Base-by-base conservation (phyloP, 208 protist genomes). In the Trypanosoma caninum region DNA sequence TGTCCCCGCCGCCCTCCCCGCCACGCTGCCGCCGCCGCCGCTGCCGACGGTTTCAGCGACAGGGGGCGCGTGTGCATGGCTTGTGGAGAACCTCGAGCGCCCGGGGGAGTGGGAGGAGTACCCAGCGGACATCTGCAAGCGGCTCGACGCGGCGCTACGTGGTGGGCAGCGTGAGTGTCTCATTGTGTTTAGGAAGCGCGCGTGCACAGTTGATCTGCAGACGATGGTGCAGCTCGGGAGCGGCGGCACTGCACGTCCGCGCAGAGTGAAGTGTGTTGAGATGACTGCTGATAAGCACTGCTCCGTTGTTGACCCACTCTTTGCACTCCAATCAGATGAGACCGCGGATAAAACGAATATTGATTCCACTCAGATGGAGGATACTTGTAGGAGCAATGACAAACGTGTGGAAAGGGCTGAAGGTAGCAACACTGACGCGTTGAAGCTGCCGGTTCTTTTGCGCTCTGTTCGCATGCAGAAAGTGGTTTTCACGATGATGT, bases 91-190 rank as follows among this genome's bases (percentile, higher is more conserved):
- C 41, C 41, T 83, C 10, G 73, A 84, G 41, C 48, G 53, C 1
- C 71, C 75, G 1, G 83, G 76, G 18, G 69, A 73, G 48, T 94
- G 78, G 72, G 79, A 89, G 56, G 55, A 64, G 22, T 91, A 91
- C 68, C 51, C 63, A 10, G 46, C 52, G 22, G 81, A 91, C 50
- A 76, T 66, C 9, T 67, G 67, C 6, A 42, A 68, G 10, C 60
- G 87, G 31, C 71, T 94, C 2, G 83, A 94, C 46, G 73, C 71
- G 18, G 80, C 87, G 31, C 84, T 79, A 25, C 56, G 76, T 13
- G 20, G 45, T 13, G 44, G 68, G 14, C 34, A 67, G 11, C 14
- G 27, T 28, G 75, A 57, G 34, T 87, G 78, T 64, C 56, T 74
- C 0, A 72, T 94, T 25, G 70, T 82, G 16, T 55, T 80, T 45